Conservation (phyloP, 495 filamentous ascomycete genomes). For the Talaromyces stipitatus region DNA sequence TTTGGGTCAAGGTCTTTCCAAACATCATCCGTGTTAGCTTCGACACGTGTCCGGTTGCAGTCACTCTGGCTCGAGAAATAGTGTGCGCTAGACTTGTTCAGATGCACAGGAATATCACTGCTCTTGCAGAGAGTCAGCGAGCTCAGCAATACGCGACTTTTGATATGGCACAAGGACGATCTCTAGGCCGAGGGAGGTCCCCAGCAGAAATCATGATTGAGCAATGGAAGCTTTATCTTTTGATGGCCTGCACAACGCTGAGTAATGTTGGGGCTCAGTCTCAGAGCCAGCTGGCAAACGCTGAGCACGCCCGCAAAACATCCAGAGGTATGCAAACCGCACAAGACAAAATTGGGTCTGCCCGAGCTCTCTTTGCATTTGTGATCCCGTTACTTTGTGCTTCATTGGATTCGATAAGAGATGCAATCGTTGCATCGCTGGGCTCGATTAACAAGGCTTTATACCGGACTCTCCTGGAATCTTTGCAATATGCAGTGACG, state of each 20-base stretch:
- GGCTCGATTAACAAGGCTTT: conserved; percentile 93
- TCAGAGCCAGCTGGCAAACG: conserved; percentile 47
- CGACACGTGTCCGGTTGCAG: conserved; percentile 82
- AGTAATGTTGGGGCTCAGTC: conserved; percentile 70
- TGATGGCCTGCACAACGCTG: conserved; percentile 93
- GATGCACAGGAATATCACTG: conserved; percentile 77
- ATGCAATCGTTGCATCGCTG: conserved; percentile 85
- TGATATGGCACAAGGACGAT: conserved; percentile 40
- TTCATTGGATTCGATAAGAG: conserved; percentile 66
- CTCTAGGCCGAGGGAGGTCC: conserved; percentile 53
- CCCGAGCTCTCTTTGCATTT: conserved; percentile 78
- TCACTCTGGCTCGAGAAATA: conserved; percentile 81
- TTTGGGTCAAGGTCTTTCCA: conserved; percentile 98
- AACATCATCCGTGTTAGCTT: conserved; percentile 88
- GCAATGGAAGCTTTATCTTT: conserved; percentile 97
- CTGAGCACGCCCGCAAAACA: conserved; percentile 77
- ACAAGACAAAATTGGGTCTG: conserved; percentile 79
- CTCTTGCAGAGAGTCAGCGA: conserved; percentile 66
- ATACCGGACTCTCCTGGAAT: conserved; percentile 88
- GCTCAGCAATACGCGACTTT: conserved; percentile 50
- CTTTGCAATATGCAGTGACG: conserved; percentile 73
- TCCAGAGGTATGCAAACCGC: conserved; percentile 65
- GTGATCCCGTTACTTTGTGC: conserved; percentile 81
- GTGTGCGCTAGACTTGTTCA: conserved; percentile 86
- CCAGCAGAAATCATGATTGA: conserved; percentile 85